phyloP scores from a whole-genome alignment of 306 rosid genomes.

The Cicer yamashitae region DNA sequence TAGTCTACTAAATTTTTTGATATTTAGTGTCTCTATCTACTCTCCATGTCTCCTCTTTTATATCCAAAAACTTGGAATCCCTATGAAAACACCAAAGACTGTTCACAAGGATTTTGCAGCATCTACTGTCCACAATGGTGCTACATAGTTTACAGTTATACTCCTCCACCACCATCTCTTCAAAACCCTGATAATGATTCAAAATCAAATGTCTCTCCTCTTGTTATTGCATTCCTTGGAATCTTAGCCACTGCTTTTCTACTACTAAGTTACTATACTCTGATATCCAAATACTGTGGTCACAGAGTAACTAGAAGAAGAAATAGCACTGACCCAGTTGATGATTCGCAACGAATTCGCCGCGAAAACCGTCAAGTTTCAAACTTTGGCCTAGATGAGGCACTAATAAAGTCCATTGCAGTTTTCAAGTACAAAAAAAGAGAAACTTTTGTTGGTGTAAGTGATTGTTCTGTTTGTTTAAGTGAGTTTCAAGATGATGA shows the following conservation, averaged over 20 bases:
- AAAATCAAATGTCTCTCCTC: constrained; percentile 70
- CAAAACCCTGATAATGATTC: constrained; percentile 67
- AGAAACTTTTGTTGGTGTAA: constrained; percentile 53
- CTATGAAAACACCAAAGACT: constrained; percentile 67
- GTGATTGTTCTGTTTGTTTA: constrained; percentile 84
- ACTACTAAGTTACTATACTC: constrained; percentile 69
- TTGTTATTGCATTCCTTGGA: constrained; percentile 75
- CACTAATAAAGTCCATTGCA: constrained; percentile 64
- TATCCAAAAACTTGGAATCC: constrained; percentile 81
- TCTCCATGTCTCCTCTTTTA: constrained; percentile 57
- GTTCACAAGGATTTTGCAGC: constrained; percentile 81
- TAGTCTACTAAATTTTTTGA: too few relatives aligned
- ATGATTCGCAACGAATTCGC: constrained; percentile 45
- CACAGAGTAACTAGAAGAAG: constrained; percentile 43
- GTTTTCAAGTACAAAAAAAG: constrained; percentile 67
- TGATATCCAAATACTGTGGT: constrained; percentile 75
- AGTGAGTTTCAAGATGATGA: constrained; percentile 80
- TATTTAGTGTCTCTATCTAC: constrained; percentile 40
- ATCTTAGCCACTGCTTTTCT: constrained; percentile 76
- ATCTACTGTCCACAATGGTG: constrained; percentile 88
- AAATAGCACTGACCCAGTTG: constrained; percentile 21
- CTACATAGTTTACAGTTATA: constrained; percentile 53
- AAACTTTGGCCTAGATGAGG: constrained; percentile 70
- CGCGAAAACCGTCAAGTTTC: constrained; percentile 23
- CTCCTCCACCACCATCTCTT: constrained; percentile 81